phyloP scores from a whole-genome alignment of 2,329 filamentous ascomycete species.

The Sporothrix pallida region DNA sequence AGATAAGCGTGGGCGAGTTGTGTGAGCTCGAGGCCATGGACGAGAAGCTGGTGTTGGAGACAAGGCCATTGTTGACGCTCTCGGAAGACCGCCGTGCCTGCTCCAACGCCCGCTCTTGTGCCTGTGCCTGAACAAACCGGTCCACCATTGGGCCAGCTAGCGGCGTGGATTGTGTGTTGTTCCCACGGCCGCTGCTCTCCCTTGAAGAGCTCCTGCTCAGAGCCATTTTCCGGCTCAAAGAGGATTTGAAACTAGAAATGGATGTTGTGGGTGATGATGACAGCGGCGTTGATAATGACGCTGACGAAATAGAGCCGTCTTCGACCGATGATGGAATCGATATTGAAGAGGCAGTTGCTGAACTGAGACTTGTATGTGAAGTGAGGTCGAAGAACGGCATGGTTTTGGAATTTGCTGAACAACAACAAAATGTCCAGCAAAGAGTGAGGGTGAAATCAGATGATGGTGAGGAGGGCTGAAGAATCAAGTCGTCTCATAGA shows the following conservation, averaged over 20 bases:
- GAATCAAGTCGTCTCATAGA: slow-evolving; percentile 9
- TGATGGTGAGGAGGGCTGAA: not conserved
- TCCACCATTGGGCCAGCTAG: slow-evolving; percentile 18
- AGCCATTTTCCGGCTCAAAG: slow-evolving; percentile 28
- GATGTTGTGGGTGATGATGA: slow-evolving; percentile 31
- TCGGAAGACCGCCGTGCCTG: slow-evolving; percentile 18
- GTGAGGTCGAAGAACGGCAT: slow-evolving; percentile 30
- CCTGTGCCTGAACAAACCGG: slow-evolving; percentile 22
- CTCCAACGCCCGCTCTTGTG: not conserved
- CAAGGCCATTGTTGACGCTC: slow-evolving; percentile 6
- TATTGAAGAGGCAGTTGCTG: slow-evolving; percentile 22
- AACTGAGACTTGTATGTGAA: slow-evolving; percentile 8
- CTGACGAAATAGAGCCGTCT: slow-evolving; percentile 17
- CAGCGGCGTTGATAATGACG: slow-evolving; percentile 4
- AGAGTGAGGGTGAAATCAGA: not conserved
- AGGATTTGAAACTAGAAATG: slow-evolving; percentile 22
- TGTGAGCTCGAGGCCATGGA: slow-evolving; percentile 42
- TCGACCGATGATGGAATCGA: slow-evolving; percentile 29
- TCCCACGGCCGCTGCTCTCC: slow-evolving; percentile 22
- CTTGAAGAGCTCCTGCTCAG: slow-evolving; percentile 30
- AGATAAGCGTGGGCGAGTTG: slow-evolving; percentile 63
- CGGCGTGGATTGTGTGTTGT: not conserved
- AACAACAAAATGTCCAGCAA: slow-evolving; percentile 19
- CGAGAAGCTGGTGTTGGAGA: slow-evolving; percentile 26
- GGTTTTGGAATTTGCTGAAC: slow-evolving; percentile 22